Evolutionary conservation across 108 stramenopile species (phyloP).

Genomic region (Stephanodiscus minutulus): DNA sequence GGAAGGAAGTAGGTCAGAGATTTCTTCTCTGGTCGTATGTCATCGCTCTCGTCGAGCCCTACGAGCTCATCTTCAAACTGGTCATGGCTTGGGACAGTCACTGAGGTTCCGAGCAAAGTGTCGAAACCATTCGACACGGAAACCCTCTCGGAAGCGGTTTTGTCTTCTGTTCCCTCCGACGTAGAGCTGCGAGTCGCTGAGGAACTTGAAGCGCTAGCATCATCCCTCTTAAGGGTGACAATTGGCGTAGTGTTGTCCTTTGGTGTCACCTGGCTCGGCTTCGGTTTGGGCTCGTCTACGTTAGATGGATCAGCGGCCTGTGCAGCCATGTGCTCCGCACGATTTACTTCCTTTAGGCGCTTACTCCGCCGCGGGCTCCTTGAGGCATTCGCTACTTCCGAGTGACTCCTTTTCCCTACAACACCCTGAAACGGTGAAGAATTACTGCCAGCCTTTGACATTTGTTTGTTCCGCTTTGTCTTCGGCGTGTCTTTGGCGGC

Average conservation of each 20-base stretch:
- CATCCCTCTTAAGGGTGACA: not conserved
- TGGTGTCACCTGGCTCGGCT: constrained; percentile 10
- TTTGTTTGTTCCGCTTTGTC: not conserved
- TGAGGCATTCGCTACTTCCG: not conserved
- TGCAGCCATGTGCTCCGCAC: not conserved
- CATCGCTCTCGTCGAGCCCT: constrained; percentile 9
- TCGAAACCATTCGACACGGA: not conserved
- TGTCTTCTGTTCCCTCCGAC: not conserved
- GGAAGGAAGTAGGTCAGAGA: constrained; percentile 18
- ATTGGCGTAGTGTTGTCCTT: constrained; percentile 2
- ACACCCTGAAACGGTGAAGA: not conserved
- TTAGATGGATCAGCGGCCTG: not conserved
- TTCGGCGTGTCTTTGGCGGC: not conserved
- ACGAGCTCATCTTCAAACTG: constrained; percentile 2
- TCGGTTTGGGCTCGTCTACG: not conserved
- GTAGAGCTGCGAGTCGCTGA: not conserved
- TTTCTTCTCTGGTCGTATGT: constrained; percentile 5
- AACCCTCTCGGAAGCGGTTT: not conserved
- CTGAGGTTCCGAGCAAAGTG: constrained; percentile 18
- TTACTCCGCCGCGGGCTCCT: constrained; percentile 15
- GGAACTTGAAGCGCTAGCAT: not conserved
- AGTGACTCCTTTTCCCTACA: not conserved
- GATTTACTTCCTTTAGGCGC: constrained; percentile 8
- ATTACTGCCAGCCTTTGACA: not conserved
- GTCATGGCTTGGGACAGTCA: constrained; percentile 14